Evolutionary conservation across 495 filamentous ascomycete genomes (phyloP).

Genomic region (Tuber microsphaerosporum): DNA sequence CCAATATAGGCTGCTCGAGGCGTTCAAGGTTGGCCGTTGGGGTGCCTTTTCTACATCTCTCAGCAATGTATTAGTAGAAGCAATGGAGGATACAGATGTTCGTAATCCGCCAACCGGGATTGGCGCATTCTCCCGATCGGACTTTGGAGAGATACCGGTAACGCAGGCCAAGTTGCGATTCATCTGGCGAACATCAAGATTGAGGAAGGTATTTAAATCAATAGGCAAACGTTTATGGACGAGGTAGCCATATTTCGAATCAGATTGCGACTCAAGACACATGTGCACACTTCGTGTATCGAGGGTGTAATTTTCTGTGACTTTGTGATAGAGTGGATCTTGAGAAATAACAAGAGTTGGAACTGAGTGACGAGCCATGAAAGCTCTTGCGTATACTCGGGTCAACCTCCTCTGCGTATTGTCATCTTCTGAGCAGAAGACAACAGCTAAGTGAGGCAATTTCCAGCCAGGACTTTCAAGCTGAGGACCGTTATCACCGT

Average conservation of each 20-base stretch:
- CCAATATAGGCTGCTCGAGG: slow-evolving; percentile 32
- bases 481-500: slow-evolving; percentile 46
- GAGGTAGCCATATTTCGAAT: slow-evolving; percentile 47
- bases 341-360: slow-evolving; percentile 64
- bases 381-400: slow-evolving; percentile 51
- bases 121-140: slow-evolving; percentile 27
- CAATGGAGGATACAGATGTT: slow-evolving; percentile 27
- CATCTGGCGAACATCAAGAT: slow-evolving; percentile 64
- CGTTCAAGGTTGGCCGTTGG: slow-evolving; percentile 26
- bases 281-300: slow-evolving; percentile 58
- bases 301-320: slow-evolving; percentile 46
- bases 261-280: slow-evolving; percentile 58
- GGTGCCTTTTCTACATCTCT: slow-evolving; percentile 41
- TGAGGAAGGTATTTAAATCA: slow-evolving; percentile 64
- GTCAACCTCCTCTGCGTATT: slow-evolving; percentile 46
- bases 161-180: slow-evolving; percentile 67
- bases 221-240: slow-evolving; percentile 59
- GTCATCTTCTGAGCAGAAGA: slow-evolving; percentile 59
- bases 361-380: slow-evolving; percentile 59
- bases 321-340: slow-evolving; percentile 49
- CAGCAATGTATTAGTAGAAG: slow-evolving; percentile 34
- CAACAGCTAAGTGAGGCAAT: slow-evolving; percentile 63
- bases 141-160: slow-evolving; percentile 44
- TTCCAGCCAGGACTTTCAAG: slow-evolving; percentile 55
- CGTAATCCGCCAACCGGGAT: slow-evolving; percentile 32